These are phyloP conservation scores for Claviceps humidiphila DNA, from an alignment of 2,329 filamentous ascomycete species.

Conservation along the genomic window DNA sequence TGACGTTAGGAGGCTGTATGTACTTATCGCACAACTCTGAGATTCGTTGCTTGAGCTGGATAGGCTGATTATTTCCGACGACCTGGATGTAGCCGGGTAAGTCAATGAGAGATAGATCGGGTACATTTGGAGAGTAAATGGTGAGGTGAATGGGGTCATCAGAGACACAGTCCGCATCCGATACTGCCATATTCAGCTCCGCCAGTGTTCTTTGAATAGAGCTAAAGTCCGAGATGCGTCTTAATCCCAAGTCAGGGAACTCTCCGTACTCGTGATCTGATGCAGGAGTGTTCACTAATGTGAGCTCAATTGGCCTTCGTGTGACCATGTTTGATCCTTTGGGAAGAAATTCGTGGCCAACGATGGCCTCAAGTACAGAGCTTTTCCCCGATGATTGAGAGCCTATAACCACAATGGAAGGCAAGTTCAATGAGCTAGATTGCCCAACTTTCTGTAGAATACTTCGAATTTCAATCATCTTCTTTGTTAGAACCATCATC, in stretches of 20 bases:
- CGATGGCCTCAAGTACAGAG: constrained; percentile 90
- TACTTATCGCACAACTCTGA: constrained; percentile 96
- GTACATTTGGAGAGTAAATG: constrained; percentile 90
- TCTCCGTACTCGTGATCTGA: constrained; percentile 84
- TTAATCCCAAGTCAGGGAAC: constrained; percentile 81
- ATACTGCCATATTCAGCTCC: constrained; percentile 86
- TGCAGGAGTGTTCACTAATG: constrained; percentile 86
- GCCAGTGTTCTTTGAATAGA: constrained; percentile 89
- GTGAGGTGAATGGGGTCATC: constrained; percentile 94
- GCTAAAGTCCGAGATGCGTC: constrained; percentile 81
- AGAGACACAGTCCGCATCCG: constrained; percentile 80
- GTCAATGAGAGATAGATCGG: constrained; percentile 90
- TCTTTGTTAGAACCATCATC: constrained; percentile 98
- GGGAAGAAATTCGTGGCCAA: constrained; percentile 92
- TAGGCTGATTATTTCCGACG: constrained; percentile 76
- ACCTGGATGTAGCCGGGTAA: constrained; percentile 97
- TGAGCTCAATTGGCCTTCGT: constrained; percentile 85
- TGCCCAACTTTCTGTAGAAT: constrained; percentile 87
- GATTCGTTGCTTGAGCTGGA: constrained; percentile 90
- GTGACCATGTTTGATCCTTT: constrained; percentile 99
- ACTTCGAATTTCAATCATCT: constrained; percentile 97
- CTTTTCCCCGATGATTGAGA: constrained; percentile 98
- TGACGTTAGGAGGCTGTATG: constrained; percentile 90
- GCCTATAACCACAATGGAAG: constrained; percentile 97
- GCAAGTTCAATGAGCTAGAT: constrained; percentile 73